Conservation (phyloP, 768 basidiomycete species). For the Agrocybe praecox region DNA sequence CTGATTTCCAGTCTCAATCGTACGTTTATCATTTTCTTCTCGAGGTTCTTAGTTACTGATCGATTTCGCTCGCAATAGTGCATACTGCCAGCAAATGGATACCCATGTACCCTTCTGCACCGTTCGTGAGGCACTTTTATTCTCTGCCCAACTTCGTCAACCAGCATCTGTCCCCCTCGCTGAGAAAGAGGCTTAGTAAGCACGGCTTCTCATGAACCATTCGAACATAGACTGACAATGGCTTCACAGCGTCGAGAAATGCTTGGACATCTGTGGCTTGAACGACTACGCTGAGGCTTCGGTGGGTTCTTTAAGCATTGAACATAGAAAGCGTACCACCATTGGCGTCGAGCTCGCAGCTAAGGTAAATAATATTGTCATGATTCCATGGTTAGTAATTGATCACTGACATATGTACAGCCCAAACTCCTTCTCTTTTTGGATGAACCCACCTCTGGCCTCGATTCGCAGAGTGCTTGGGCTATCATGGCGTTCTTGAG, state of each 20-base stretch:
- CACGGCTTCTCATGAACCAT: slow-evolving; percentile 15
- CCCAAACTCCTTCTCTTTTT: slow-evolving; percentile 84
- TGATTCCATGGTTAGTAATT: neutral
- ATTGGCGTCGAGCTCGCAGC: slow-evolving; percentile 90
- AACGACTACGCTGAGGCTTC: slow-evolving; percentile 63
- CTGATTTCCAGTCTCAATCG: slow-evolving; percentile 68
- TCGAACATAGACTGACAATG: neutral
- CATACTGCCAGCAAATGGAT: slow-evolving; percentile 87
- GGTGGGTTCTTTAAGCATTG: slow-evolving; percentile 66
- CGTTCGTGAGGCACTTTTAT: slow-evolving; percentile 80
- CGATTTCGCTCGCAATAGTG: slow-evolving; percentile 30
- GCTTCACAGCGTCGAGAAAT: slow-evolving; percentile 40
- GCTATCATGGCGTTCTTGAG: slow-evolving; percentile 77
- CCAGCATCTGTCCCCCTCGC: slow-evolving; percentile 60
- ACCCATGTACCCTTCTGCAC: slow-evolving; percentile 75
- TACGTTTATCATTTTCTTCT: slow-evolving; percentile 13
- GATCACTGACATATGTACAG: slow-evolving; percentile 30
- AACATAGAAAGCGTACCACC: slow-evolving; percentile 80
- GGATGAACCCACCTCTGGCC: slow-evolving; percentile 88
- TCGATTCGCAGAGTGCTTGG: slow-evolving; percentile 89
- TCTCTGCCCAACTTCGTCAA: slow-evolving; percentile 83
- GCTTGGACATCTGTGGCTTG: slow-evolving; percentile 66
- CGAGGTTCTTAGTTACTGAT: neutral
- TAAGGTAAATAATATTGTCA: slow-evolving; percentile 50
- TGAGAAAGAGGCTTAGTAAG: slow-evolving; percentile 83